Evolutionary conservation across 768 basidiomycete genomes (phyloP).

Genomic region (Mycena rebaudengoi): DNA sequence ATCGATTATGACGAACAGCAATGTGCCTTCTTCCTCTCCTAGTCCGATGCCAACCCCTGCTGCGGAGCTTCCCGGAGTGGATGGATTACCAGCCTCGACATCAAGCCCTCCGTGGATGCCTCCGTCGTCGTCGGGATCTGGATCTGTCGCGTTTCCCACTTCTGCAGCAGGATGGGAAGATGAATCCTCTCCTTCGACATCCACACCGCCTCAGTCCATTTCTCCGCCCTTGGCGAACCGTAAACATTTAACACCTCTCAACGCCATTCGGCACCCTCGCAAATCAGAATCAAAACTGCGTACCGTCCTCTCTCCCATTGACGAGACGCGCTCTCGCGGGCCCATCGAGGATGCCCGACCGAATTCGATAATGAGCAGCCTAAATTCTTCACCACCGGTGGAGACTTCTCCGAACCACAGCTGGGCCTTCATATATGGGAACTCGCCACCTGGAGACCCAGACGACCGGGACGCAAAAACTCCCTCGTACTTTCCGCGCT

Average conservation of each 20-base stretch:
- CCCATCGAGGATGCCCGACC: conserved; percentile 32
- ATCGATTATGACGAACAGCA: conserved; percentile 71
- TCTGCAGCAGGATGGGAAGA: conserved; percentile 67
- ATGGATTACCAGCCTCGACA: conserved; percentile 43
- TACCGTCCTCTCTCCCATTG: conserved; percentile 75
- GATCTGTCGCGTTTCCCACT: conserved; percentile 54
- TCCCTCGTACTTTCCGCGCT: conserved; percentile 40
- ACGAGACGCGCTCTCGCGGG: conserved; percentile 59
- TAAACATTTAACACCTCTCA: conserved; percentile 60
- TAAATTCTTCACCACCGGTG: conserved; percentile 32
- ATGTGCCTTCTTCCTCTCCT: conserved; percentile 59
- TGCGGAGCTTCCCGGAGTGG: conserved; percentile 47
- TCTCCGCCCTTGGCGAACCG: conserved; percentile 58
- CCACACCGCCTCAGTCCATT: conserved; percentile 57
- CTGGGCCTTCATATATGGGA: conserved; percentile 31
- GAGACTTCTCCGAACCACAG: conserved; percentile 29
- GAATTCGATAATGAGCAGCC: conserved; percentile 26
- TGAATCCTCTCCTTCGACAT: conserved; percentile 46
- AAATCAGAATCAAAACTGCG: conserved; percentile 76
- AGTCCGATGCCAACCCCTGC: conserved; percentile 62
- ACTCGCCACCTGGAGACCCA: conserved; percentile 24
- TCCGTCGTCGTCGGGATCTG: conserved; percentile 49
- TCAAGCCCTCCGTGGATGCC: conserved; percentile 59
- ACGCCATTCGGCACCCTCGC: conserved; percentile 44
- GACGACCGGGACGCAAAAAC: conserved; percentile 51